Evolutionary conservation across 768 basidiomycete species (phyloP), one percentile per base, ranked within the genome.

Genomic region (Heimioporus sp.): DNA sequence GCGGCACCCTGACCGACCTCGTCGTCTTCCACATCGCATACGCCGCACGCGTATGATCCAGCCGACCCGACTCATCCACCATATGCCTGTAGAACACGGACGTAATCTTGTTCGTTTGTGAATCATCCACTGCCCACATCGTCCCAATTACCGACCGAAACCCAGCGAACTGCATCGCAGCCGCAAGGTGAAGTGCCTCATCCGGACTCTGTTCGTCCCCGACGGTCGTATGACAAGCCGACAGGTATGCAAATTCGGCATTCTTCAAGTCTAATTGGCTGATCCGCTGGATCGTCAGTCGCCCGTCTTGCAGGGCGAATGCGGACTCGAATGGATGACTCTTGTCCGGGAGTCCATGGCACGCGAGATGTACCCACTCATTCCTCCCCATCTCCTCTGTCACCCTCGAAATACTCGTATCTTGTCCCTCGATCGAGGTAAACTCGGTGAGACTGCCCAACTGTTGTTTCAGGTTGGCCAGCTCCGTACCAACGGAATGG

Each of bases 141-240:
- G 5, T 5, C 24, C 24, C 24, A 13, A 55, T 43, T 2, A 55
- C 56, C 0, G 52, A 55, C 1, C 56, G 41, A 17, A 51, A 57
- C 10, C 54, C 51, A 4, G 42, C 37, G 2, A 51, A 41, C 20
- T 50, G 48, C 37, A 45, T 50, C 1, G 38, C 48, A 3, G 48
- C 38, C 3, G 48, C 39, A 7, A 50, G 49, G 46, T 54, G 53
- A 16, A 53, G 39, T n/a, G n/a, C n/a, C n/a, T n/a, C n/a, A n/a
- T n/a, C n/a, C n/a, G n/a, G n/a, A n/a, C n/a, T n/a, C n/a, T 9
- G 8, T 48, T 51, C 41, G 21, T 65, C 53, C 12, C 64, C 61
- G 16, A 47, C 46, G 11, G 65, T 53, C 17, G 65, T 60, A 43
- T 65, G 44, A 42, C 67, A 68, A 0, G 63, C 61, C 5, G 63